Percentiles rank a stretch among this genome's conserved stretches.
These are phyloP conservation scores for Udeniomyces megalosporus DNA, from an alignment of 768 basidiomycete genomes.

Conservation along the genomic window DNA sequence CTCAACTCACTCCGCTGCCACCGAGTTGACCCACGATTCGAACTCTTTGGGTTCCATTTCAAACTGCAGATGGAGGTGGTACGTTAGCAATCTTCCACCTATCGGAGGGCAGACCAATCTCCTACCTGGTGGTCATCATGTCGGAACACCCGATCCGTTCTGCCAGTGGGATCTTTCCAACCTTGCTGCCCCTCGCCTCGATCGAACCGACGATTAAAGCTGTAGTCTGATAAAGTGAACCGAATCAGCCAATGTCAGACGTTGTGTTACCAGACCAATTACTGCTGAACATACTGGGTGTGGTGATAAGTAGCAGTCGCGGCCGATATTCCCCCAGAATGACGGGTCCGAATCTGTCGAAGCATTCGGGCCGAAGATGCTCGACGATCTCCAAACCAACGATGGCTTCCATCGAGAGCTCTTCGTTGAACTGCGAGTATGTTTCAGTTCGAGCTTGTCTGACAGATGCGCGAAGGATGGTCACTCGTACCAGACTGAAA, in stretches of 20 bases:
- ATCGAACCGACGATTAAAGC: slow-evolving; percentile 30
- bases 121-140: slow-evolving; percentile 5
- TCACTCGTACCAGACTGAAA: not conserved
- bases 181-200: slow-evolving; percentile 22
- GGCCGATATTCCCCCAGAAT: slow-evolving; percentile 29
- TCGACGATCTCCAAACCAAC: slow-evolving; percentile 29
- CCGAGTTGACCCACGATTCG: slow-evolving; percentile 21
- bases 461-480: too few species aligned
- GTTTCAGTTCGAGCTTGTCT: too few species aligned
- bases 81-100: not conserved
- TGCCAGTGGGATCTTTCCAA: slow-evolving; percentile 28
- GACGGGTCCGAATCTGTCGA: slow-evolving; percentile 28
- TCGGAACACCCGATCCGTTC: slow-evolving; percentile 28
- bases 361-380: slow-evolving; percentile 25
- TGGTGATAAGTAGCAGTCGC: slow-evolving; percentile 26
- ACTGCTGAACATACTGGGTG: slow-evolving; percentile 18
- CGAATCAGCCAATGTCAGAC: not conserved
- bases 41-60: slow-evolving; percentile 30
- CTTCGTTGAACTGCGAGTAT: slow-evolving; percentile 21
- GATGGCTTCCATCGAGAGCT: slow-evolving; percentile 28
- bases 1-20: slow-evolving; percentile 20
- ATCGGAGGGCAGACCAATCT: slow-evolving; percentile 20
- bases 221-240: slow-evolving; percentile 18
- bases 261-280: not conserved
- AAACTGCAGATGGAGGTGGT: slow-evolving; percentile 18